Base-by-base conservation (phyloP, 2,329 filamentous ascomycete species). In the Pestalotiopsis sp. region DNA sequence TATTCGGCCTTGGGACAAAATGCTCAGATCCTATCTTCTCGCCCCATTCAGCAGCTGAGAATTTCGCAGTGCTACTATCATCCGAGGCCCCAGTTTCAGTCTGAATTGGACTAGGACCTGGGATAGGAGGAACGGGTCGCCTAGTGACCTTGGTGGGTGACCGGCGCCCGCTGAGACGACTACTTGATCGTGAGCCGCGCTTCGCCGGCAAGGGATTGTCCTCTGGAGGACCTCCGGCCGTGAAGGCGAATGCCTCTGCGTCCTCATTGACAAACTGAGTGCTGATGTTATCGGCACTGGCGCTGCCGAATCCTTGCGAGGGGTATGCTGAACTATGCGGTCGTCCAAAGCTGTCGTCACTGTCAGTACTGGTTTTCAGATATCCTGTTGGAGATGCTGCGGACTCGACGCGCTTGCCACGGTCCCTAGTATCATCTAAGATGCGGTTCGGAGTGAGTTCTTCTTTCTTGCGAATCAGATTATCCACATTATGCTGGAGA, bases 201-300 rank as follows among this genome's bases (percentile, higher is more conserved):
- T 79, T 80, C 48, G 70, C 72, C 70, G 72, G 73, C 30, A 71
- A 73, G 63, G 66, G 72, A 55, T 70, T 79, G 73, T 72, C 77
- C 17, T 67, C 72, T 22, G 73, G 67, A 17, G 74, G 74, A 40
- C 78, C 79, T 4, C 86, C 85, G 13, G 86, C 86, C 66, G 78
- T 86, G 70, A 89, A 89, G 66, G 84, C 79, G 83, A 82, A 87
- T 22, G 78, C 76, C 40, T 79, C 77, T 4, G 79, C 71, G 57
- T 79, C 75, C 22, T 88, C 83, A 14, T 84, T 83, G 22, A 83
- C 83, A 76, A 91, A 91, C 52, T 80, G 85, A 20, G 88, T 90
- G 75, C 88, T 88, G 71, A 91, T 90, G 64, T 85, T 87, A 67
- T 91, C 87, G 22, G 85, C 79, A 71, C 85, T 89, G 67, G 78